Base-by-base conservation (phyloP, 169 alveolate genomes). In the Plasmodium malariae region DNA sequence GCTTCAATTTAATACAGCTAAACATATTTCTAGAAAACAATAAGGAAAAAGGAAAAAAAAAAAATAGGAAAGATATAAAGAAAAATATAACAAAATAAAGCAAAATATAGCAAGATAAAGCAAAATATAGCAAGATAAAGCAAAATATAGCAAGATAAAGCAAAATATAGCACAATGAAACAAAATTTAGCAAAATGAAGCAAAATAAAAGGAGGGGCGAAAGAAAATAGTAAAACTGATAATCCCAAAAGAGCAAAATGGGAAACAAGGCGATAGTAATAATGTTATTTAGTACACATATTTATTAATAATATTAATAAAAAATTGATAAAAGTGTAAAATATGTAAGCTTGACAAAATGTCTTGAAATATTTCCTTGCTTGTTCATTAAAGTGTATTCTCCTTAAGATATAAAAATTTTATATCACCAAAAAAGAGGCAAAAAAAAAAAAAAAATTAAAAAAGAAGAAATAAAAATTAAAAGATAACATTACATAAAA, bases 311-410 rank as follows among this genome's bases (percentile, higher is more conserved):
- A 17, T 7, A 17, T 51, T 49, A 45, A 71, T 71, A 17, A 3
- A 71, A 71, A 36, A 71, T 26, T 28, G 2, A 37, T 57, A 4
- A 34, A 14, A 71, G 17, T 71, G 34, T 67, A 55, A 21, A 55
- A 36, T 14, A 48, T 57, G 24, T 14, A 26, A 71, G 21, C 26
- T 21, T 71, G 85, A n/a, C n/a, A 51, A 71, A 34, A 49, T 37
- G 85, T 71, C 85, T 71, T 71, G 68, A 71, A 71, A 67, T 67
- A 49, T 67, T 67, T 32, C 43, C 51, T 67, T 3, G n/a, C 59
- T 14, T 17, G 51, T 30, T 36, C 26, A 67, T 24, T 30, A n/a
- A 67, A 21, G 36, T 26, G 12, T 68, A 21, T 51, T 43, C 59
- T 28, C 32, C 40, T 36, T 40, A 7, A 55, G 7, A 19, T 21